phyloP scores from a whole-genome alignment of 208 protist genomes.

The Leishmania guyanensis region DNA sequence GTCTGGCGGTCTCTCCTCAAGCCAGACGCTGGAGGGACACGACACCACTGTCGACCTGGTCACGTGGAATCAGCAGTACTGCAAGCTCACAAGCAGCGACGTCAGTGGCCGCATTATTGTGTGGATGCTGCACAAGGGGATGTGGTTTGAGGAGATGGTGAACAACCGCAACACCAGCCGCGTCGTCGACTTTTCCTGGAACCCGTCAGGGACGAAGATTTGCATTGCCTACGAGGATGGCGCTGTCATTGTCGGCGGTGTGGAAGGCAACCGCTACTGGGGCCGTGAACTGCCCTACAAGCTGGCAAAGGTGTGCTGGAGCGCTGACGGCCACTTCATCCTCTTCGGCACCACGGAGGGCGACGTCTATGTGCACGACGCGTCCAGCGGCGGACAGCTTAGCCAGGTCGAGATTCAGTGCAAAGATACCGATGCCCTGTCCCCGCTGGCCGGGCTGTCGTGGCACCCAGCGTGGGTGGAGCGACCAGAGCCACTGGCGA shows the following conservation, averaged over 20 bases:
- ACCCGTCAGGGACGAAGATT: slow-evolving; percentile 92
- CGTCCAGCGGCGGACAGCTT: slow-evolving; percentile 67
- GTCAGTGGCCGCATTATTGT: slow-evolving; percentile 95
- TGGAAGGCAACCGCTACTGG: slow-evolving; percentile 96
- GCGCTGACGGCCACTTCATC: slow-evolving; percentile 91
- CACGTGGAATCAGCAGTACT: slow-evolving; percentile 95
- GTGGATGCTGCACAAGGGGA: slow-evolving; percentile 96
- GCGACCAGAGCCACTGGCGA: slow-evolving; percentile 70
- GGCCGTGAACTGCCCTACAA: slow-evolving; percentile 91
- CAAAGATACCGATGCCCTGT: slow-evolving; percentile 15
- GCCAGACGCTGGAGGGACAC: slow-evolving; percentile 96
- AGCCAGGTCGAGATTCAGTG: slow-evolving; percentile 77
- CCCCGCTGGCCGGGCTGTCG: slow-evolving; percentile 60
- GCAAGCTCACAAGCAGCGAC: slow-evolving; percentile 96
- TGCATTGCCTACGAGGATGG: slow-evolving; percentile 98
- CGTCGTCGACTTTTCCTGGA: slow-evolving; percentile 95
- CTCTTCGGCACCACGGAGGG: slow-evolving; percentile 91
- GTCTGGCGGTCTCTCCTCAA: slow-evolving; percentile 90
- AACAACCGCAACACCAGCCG: slow-evolving; percentile 96
- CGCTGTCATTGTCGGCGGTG: slow-evolving; percentile 96
- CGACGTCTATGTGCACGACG: slow-evolving; percentile 93
- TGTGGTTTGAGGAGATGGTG: slow-evolving; percentile 99
- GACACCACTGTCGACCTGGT: slow-evolving; percentile 79
- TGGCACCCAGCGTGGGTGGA: slow-evolving; percentile 92
- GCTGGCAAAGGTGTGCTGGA: slow-evolving; percentile 94